Evolutionary conservation across 352 stramenopile genomes (phyloP).

Genomic region (Globisporangium viniferum): DNA sequence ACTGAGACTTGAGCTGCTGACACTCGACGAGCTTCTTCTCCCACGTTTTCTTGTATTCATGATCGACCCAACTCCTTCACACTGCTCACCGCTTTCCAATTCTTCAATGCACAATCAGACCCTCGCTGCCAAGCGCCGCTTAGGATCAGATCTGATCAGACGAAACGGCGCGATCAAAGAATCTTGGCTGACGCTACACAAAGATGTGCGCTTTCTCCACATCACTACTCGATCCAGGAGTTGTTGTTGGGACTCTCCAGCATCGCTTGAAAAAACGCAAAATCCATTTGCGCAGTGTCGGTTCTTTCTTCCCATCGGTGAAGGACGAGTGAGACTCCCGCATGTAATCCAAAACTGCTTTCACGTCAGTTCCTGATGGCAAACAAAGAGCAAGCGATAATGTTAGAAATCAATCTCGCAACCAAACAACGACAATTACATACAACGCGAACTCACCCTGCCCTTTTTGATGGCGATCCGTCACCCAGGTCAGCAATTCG

Average conservation of each 20-base stretch:
- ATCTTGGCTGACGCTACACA: slow-evolving; percentile 25
- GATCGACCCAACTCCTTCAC: not conserved
- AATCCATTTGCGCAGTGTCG: slow-evolving; percentile 78
- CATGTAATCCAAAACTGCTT: slow-evolving; percentile 69
- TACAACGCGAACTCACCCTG: slow-evolving; percentile 24
- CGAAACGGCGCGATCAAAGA: not conserved
- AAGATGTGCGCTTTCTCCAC: slow-evolving; percentile 55
- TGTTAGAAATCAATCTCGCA: not conserved
- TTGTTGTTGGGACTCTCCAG: slow-evolving; percentile 34
- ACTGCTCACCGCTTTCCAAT: not conserved
- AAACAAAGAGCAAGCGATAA: not conserved
- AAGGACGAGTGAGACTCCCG: slow-evolving; percentile 59
- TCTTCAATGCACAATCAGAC: slow-evolving; percentile 1
- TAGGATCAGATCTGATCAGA: slow-evolving; percentile 1
- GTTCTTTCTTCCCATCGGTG: slow-evolving; percentile 77
- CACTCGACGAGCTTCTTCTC: not conserved
- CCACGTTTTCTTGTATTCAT: slow-evolving; percentile 6
- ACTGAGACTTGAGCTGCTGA: not conserved
- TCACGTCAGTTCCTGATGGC: slow-evolving; percentile 53
- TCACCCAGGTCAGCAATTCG: slow-evolving; percentile 72
- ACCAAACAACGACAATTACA: not conserved
- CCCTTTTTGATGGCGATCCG: slow-evolving; percentile 58
- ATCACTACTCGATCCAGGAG: slow-evolving; percentile 24
- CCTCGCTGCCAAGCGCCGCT: not conserved
- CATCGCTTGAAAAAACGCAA: slow-evolving; percentile 81